Evolutionary conservation across 768 basidiomycete species (phyloP), one percentile per base, ranked within the genome.

Genomic region (Thelephora aurantiotincta): DNA sequence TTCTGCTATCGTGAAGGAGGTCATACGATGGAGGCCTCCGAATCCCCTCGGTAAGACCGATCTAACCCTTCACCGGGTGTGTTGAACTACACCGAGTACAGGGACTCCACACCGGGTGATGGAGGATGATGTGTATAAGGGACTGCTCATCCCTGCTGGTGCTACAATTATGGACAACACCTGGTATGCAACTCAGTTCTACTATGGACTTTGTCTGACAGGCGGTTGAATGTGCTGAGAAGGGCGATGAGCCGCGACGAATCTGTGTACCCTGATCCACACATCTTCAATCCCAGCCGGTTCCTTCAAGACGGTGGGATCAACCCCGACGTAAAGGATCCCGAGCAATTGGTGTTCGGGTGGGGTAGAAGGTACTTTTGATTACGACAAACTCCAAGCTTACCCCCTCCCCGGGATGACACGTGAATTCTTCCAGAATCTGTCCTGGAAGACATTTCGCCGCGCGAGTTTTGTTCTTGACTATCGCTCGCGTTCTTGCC

Each of bases 21-120:
- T 51, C 20, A 23, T 60, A 23, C 45, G 60, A 36, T 60, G 57
- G 57, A 44, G 48, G 16, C 50, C 55, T 34, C 49, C 51, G 18
- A 53, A 44, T 14, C 55, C 55, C 2, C 22, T 54, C 18, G 56
- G 55, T 54, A 33, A 0, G 43, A 14, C 9, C 46, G 6, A 14
- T 38, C 23, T 26, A 34, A 37, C 13, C 9, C 11, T 16, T 14
- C 18, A 14, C 14, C 13, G 36, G 19, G 14, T 5, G 19, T 14
- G 36, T 37, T 37, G 14, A 14, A 5, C 36, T 37, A 37, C 19
- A 37, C 36, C 19, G 19, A 14, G 14, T 37, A 7, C 35, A 80
- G 80, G 69, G 46, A 67, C 82, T 35, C 80, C 81, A 0, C 81
- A 82, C 50, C 68, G 78, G 42, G 52, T 79, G 54, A 78, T 75